phyloP scores from a whole-genome alignment of 2,329 filamentous ascomycete species.

The Hypomyces perniciosus region DNA sequence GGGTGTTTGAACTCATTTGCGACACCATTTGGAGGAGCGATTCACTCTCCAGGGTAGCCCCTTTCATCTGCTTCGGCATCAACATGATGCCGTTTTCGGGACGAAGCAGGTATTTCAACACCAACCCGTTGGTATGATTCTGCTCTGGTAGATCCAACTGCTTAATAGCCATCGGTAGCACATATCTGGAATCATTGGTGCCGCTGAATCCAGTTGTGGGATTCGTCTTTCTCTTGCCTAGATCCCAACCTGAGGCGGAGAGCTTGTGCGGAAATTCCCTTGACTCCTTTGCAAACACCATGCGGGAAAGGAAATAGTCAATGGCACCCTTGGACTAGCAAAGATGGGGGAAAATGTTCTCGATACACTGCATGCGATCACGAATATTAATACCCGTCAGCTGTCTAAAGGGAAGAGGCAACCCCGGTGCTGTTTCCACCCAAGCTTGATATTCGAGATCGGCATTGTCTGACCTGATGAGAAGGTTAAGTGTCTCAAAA shows the following conservation, averaged over 20 bases:
- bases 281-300: conserved; percentile 57
- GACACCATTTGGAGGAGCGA: conserved; percentile 44
- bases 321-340: conserved; percentile 47
- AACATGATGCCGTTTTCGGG: conserved; percentile 24
- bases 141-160: conserved; percentile 51
- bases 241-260: conserved; percentile 62
- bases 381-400: conserved; percentile 52
- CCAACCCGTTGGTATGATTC: conserved; percentile 60
- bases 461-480: conserved; percentile 47
- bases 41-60: not conserved
- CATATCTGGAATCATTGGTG: conserved; percentile 56
- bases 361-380: conserved; percentile 42
- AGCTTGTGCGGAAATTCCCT: conserved; percentile 60
- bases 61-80: not conserved
- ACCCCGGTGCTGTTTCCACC: conserved; percentile 28
- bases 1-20: conserved; percentile 31
- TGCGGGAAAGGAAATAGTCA: conserved; percentile 55
- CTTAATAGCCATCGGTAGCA: conserved; percentile 50
- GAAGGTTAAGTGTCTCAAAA: conserved; percentile 36
- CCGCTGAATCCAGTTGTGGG: conserved; percentile 63
- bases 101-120: conserved; percentile 53
- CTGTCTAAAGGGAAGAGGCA: conserved; percentile 33
- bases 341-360: conserved; percentile 47
- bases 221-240: conserved; percentile 41
- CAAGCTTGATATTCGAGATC: conserved; percentile 46